phyloP scores from a whole-genome alignment of 1,284 basidiomycete genomes.

The Volvariella volvacea region DNA sequence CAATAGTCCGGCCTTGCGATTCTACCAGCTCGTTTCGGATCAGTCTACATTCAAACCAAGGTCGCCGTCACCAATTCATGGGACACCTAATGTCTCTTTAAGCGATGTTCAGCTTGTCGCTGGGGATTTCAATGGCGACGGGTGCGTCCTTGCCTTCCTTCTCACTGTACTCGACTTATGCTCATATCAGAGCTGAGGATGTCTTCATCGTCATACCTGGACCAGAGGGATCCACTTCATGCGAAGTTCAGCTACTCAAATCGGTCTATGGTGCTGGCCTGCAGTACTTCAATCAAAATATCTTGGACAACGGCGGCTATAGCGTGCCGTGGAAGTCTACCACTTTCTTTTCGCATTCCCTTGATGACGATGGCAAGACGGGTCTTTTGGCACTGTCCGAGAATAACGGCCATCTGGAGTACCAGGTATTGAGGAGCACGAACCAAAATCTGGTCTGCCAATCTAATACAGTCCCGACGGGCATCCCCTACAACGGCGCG shows the following conservation, averaged over 20 bases:
- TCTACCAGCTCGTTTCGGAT: neutral
- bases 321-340: neutral
- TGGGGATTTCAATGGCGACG: conserved; percentile 1
- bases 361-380: neutral
- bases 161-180: neutral
- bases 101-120: neutral
- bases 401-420: neutral
- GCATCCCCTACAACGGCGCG: neutral
- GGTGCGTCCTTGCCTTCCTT: neutral
- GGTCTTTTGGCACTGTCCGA: neutral
- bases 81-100: too few species aligned
- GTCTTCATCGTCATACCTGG: neutral
- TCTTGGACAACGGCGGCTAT: neutral
- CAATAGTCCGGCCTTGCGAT: too few species aligned
- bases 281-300: neutral
- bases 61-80: neutral
- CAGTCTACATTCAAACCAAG: neutral
- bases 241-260: neutral
- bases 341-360: neutral
- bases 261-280: neutral
- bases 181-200: neutral
- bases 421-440: neutral
- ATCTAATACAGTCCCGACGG: neutral
- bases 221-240: neutral
- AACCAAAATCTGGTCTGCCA: neutral